Evolutionary conservation across 2,329 filamentous ascomycete genomes (phyloP), one percentile per base, ranked within the genome.

Genomic region (Ascomycota sp.): DNA sequence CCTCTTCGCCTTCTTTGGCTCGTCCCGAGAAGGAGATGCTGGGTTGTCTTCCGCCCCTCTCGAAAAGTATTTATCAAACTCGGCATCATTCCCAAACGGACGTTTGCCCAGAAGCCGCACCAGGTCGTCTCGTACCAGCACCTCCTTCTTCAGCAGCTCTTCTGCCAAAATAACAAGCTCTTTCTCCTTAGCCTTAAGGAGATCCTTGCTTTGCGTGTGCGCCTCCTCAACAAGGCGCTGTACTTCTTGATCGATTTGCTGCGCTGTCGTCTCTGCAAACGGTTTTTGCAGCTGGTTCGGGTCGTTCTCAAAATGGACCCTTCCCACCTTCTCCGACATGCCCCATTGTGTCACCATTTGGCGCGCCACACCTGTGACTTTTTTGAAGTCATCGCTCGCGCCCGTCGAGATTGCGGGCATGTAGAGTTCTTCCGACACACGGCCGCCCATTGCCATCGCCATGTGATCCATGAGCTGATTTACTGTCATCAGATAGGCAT

Each of bases 271-370:
- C 59, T 98, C 89, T 15, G 82, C 86, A 57, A 95, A 98, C 0
- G 89, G 89, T 61, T 98, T 98, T 49, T 85, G 75, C 35, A 94
- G 57, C 46, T 80, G 74, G 49, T 80, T 78, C 38, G 78, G 68
- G 45, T 82, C 66, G 48, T 80, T 78, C 43, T 89, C 77, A 53
- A 86, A 98, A 61, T 91, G 79, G 37, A 98, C 65, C 38, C 85
- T 85, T 20, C 86, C 86, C 28, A 98, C 75, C 58, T 92, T 91
- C 40, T 80, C 70, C 25, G 79, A 91, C 89, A 98, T 98, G 41
- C 89, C 89, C 75, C 83, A 98, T 52, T 93, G 81, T n/a, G 86
- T 98, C 20, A 98, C 89, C 89, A 98, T 98, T 36, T 79, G 76
- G 12, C 80, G 91, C 4, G 89, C 91, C 78, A 94, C 86, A 33